Base-by-base conservation (phyloP, 805 yeast species). In the Candida ovalis region DNA sequence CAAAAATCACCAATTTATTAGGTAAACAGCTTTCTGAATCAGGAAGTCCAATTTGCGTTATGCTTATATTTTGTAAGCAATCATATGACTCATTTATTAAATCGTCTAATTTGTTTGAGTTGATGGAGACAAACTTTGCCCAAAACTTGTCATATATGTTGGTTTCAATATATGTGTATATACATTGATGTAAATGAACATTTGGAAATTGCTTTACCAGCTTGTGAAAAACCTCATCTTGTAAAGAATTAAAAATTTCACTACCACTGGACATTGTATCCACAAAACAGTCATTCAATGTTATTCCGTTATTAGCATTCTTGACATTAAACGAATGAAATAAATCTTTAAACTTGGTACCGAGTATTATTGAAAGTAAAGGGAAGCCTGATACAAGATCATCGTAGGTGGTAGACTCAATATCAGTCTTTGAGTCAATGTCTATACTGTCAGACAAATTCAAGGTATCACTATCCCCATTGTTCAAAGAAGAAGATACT, bases 151-250 rank as follows among this genome's bases (percentile, higher is more conserved):
- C 86, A 57, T 81, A 85, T 28, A 88, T 63, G 48, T 82, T 81
- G 50, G 74, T 57, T 57, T 91, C 97, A 15, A 88, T 82, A 56
- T 88, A 88, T 46, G 80, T 81, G 56, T 82, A 84, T 1, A 89
- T 71, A 40, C 81, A 70, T 48, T 71, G 72, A 54, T 72, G 78
- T 53, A 81, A 65, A 48, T 83, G 80, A 8, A 49, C 13, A 6
- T 49, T 39, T 17, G 59, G 56, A 35, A 52, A 56, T 21, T 58
- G 41, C 6, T 55, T 50, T 25, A 67, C 57, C 3, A 67, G 48
- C 10, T 59, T 52, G 1, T 60, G 48, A 12, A 66, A 56, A 0
- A 63, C 56, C 2, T 63, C 66, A 5, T 52, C 57, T 25, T 66
- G 68, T 7, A 67, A 58, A n/a, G 58, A 47, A 40, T 65, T 66